Base-by-base conservation (phyloP, 768 basidiomycete genomes). In the Scleroderma citrinum region DNA sequence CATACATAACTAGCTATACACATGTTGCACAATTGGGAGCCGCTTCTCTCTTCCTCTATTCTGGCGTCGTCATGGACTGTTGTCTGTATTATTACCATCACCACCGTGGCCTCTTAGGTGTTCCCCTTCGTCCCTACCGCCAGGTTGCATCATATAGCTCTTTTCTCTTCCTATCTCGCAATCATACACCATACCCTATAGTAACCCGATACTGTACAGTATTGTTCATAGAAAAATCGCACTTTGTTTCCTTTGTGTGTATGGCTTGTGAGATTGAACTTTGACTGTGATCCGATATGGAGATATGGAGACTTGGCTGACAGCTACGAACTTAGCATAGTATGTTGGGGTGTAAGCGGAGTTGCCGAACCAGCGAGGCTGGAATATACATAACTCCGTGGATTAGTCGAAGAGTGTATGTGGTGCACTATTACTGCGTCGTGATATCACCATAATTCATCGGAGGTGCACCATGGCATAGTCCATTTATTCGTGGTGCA, bases 141-240 rank as follows among this genome's bases (percentile, higher is more conserved):
- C 26, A 29, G 8, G 38, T 39, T 42, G 40, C 40, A 29, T 10
- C 19, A 8, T 12, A 40, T 21, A 40, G 19, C 34, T 40, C 19
- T n/a, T 47, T 49, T 44, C 62, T 58, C 51, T 60, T 53, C 63
- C 56, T 55, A 54, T 59, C 52, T 53, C 54, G 54, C 58, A 65
- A 63, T 51, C 56, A 52, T 63, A 63, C 40, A 29, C 21, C 40
- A n/a, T 65, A 64, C 61, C 50, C 45, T 63, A 64, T 66, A 63
- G 56, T 62, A 7, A 23, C 63, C 56, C 12, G 54, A 66, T 64
- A 64, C 53, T 64, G 63, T 64, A 64, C 61, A 63, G 26, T 56
- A 58, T 61, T 66, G 64, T 64, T 51, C 56, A 64, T 64, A 64
- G 47, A 53, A 46, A 45, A 42, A 35, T 23, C 38, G 13, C 47